Percentiles rank a stretch among this genome's conserved stretches.
phyloP scores from a whole-genome alignment of 345 rosid species.

The Eucalyptus marginata region DNA sequence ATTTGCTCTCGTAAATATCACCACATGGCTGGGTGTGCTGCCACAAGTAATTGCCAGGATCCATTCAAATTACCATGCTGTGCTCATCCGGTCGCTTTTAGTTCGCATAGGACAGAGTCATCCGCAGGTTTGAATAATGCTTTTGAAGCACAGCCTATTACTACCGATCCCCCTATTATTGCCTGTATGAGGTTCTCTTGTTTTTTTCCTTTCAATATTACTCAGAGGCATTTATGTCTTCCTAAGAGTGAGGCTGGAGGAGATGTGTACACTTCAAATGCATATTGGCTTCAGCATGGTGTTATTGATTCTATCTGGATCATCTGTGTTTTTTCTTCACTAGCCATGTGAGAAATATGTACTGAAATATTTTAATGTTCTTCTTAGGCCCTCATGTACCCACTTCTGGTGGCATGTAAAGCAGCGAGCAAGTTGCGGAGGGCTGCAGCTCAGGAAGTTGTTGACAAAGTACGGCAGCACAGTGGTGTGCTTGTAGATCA shows the following conservation, averaged over 20 bases:
- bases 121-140: slow-evolving; percentile 60
- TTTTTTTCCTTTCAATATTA: neutral
- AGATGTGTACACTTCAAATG: neutral
- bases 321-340: neutral
- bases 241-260: neutral
- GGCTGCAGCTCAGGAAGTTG: slow-evolving; percentile 99
- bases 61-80: slow-evolving; percentile 92
- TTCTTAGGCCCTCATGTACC: slow-evolving; percentile 96
- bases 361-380: neutral
- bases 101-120: slow-evolving; percentile 95
- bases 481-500: slow-evolving; percentile 95
- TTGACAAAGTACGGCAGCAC: slow-evolving; percentile 95
- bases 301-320: neutral
- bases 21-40: slow-evolving; percentile 94
- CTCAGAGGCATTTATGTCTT: neutral
- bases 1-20: slow-evolving; percentile 80
- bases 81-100: slow-evolving; percentile 84
- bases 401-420: slow-evolving; percentile 97
- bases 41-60: slow-evolving; percentile 99
- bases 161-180: neutral
- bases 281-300: neutral
- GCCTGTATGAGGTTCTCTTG: neutral
- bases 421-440: slow-evolving; percentile 85
- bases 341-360: neutral
- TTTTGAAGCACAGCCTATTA: neutral